phyloP scores from a whole-genome alignment of 768 basidiomycete genomes.

The Termitomyces titanicus region DNA sequence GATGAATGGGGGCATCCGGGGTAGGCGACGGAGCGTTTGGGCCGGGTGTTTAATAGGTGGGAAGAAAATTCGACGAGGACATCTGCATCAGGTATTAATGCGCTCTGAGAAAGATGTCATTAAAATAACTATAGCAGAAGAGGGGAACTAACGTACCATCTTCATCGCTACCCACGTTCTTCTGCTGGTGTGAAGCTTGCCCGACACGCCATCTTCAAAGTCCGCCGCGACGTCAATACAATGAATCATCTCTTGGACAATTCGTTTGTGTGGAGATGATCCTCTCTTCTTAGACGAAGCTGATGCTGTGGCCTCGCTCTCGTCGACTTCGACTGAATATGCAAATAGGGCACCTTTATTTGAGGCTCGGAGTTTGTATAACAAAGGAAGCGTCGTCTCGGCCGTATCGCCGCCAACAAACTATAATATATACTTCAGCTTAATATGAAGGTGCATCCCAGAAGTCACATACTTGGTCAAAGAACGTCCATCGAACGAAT shows the following conservation, averaged over 20 bases:
- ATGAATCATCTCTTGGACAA: slow-evolving; percentile 71
- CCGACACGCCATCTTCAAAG: slow-evolving; percentile 58
- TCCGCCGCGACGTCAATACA: slow-evolving; percentile 78
- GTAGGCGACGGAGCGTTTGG: slow-evolving; percentile 43
- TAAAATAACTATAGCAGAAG: neutral
- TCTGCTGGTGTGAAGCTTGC: slow-evolving; percentile 29
- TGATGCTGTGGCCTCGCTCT: slow-evolving; percentile 40
- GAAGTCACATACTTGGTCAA: slow-evolving; percentile 58
- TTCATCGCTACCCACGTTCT: slow-evolving; percentile 87
- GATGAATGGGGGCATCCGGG: slow-evolving; percentile 62
- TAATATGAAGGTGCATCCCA: neutral
- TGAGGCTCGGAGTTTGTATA: slow-evolving; percentile 55
- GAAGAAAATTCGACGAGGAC: slow-evolving; percentile 61
- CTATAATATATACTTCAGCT: slow-evolving; percentile 31
- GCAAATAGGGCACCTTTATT: slow-evolving; percentile 77
- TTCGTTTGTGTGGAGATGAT: slow-evolving; percentile 48
- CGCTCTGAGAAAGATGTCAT: slow-evolving; percentile 44
- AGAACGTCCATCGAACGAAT: slow-evolving; percentile 79
- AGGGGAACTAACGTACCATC: slow-evolving; percentile 44
- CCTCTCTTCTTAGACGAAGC: slow-evolving; percentile 16
- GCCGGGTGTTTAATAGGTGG: slow-evolving; percentile 45
- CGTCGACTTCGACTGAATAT: slow-evolving; percentile 86
- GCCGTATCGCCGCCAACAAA: slow-evolving; percentile 91
- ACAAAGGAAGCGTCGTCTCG: slow-evolving; percentile 58
- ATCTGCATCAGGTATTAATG: slow-evolving; percentile 60